Evolutionary conservation across 495 filamentous ascomycete genomes (phyloP).

Genomic region (Xylaria curta): DNA sequence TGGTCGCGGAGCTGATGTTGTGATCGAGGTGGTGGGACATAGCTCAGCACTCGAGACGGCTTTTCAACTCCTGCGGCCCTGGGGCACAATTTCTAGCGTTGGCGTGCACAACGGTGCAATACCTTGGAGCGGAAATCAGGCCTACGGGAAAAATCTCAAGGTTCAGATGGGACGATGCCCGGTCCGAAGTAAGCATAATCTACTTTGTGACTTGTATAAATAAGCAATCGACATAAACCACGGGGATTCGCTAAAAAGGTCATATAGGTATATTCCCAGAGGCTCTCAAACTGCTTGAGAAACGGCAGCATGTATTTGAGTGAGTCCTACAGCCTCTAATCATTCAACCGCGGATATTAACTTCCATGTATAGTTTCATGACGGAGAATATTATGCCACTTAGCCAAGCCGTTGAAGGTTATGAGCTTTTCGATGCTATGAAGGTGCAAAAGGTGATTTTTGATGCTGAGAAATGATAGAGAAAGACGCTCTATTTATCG

Average conservation of each 20-base stretch:
- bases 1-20: constrained; percentile 56
- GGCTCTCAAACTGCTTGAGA: constrained; percentile 75
- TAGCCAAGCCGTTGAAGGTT: constrained; percentile 79
- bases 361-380: constrained; percentile 72
- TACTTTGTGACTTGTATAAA: not conserved
- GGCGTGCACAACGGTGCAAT: constrained; percentile 50
- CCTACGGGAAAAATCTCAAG: constrained; percentile 84
- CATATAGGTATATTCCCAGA: constrained; percentile 65
- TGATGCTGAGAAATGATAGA: constrained; percentile 33
- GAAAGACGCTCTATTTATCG: not conserved
- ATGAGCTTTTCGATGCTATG: constrained; percentile 88
- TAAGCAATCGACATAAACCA: not conserved
- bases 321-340: constrained; percentile 49
- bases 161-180: constrained; percentile 94
- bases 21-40: constrained; percentile 62
- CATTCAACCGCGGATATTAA: constrained; percentile 1
- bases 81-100: constrained; percentile 59
- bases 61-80: constrained; percentile 56
- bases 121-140: constrained; percentile 74
- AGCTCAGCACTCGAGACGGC: constrained; percentile 53
- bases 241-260: not conserved
- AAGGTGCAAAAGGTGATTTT: constrained; percentile 84
- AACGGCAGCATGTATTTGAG: constrained; percentile 81
- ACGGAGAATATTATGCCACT: constrained; percentile 88
- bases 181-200: constrained; percentile 61